phyloP scores from a whole-genome alignment of 768 basidiomycete species.

The Sistotremastrum niveocremeum region DNA sequence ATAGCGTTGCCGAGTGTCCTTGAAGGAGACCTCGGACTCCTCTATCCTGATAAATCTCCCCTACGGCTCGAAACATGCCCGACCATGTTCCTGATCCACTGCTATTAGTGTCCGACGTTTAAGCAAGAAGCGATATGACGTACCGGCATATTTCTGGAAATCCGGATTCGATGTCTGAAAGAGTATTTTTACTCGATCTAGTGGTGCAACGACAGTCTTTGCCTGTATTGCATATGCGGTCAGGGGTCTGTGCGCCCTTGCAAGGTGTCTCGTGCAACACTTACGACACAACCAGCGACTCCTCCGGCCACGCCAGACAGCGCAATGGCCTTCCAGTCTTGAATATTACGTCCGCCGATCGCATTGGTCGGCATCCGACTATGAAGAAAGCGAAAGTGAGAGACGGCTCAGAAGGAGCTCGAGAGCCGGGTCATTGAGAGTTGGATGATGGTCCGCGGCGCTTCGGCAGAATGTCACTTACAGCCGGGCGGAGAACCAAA shows the following conservation, averaged over 20 bases:
- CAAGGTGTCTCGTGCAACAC: constrained; percentile 19
- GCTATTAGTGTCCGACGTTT: constrained; percentile 24
- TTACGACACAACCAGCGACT: constrained; percentile 82
- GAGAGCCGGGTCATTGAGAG: no score
- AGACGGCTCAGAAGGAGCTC: no score
- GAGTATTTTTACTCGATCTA: constrained; percentile 96
- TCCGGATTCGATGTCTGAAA: constrained; percentile 96
- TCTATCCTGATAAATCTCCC: constrained; percentile 48
- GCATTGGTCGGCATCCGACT: no score
- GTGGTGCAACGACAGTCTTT: constrained; percentile 87
- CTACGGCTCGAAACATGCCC: constrained; percentile 68
- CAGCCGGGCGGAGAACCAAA: no score
- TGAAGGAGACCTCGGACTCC: constrained; percentile 80
- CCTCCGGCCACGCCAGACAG: constrained; percentile 81
- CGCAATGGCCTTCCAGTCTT: no score
- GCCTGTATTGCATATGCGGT: constrained; percentile 37
- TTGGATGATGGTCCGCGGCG: no score
- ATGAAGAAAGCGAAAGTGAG: no score
- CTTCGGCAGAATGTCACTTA: no score
- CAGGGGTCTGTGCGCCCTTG: constrained; percentile 3
- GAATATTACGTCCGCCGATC: no score
- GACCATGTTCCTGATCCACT: constrained; percentile 60
- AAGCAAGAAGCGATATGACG: constrained; percentile 10
- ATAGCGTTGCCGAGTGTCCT: constrained; percentile 89
- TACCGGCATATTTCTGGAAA: constrained; percentile 86